Percentiles rank a stretch among this genome's conserved stretches.
phyloP scores from a whole-genome alignment of 495 filamentous ascomycete species.

The Penicillium mononematosum region DNA sequence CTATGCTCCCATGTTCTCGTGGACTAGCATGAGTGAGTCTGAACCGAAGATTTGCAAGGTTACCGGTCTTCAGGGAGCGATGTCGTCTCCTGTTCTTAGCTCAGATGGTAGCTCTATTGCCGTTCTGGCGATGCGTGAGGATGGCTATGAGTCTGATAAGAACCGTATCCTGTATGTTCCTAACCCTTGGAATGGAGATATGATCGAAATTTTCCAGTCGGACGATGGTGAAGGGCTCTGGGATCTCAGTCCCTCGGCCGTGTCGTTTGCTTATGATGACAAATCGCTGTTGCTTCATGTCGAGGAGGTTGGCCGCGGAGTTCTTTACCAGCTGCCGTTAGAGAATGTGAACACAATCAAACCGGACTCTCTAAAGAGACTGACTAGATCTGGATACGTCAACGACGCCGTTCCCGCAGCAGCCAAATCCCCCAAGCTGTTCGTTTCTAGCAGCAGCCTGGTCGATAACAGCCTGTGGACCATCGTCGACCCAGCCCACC shows the following conservation, averaged over 20 bases:
- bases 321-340: conserved; percentile 62
- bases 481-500: conserved; percentile 52
- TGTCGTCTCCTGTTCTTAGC: conserved; percentile 71
- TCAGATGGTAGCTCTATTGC: conserved; percentile 69
- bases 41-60: conserved; percentile 41
- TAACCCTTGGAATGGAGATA: conserved; percentile 55
- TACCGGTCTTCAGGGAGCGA: conserved; percentile 62
- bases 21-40: conserved; percentile 51
- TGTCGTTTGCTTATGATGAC: conserved; percentile 67
- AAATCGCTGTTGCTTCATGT: conserved; percentile 62
- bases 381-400: conserved; percentile 63
- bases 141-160: conserved; percentile 89
- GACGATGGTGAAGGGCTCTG: conserved; percentile 62
- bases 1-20: conserved; percentile 62
- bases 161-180: conserved; percentile 69
- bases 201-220: conserved; percentile 61
- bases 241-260: conserved; percentile 63
- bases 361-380: conserved; percentile 50
- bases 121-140: conserved; percentile 75
- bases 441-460: conserved; percentile 64
- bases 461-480: conserved; percentile 69
- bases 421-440: conserved; percentile 49
- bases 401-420: conserved; percentile 55
- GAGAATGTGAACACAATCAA: conserved; percentile 51
- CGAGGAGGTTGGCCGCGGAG: conserved; percentile 61